A percentile compares a stretch with the other conserved stretches of the same genome.
These are phyloP conservation scores for Hamigera avellanea DNA, from an alignment of 495 filamentous ascomycete species.

Conservation along the genomic window DNA sequence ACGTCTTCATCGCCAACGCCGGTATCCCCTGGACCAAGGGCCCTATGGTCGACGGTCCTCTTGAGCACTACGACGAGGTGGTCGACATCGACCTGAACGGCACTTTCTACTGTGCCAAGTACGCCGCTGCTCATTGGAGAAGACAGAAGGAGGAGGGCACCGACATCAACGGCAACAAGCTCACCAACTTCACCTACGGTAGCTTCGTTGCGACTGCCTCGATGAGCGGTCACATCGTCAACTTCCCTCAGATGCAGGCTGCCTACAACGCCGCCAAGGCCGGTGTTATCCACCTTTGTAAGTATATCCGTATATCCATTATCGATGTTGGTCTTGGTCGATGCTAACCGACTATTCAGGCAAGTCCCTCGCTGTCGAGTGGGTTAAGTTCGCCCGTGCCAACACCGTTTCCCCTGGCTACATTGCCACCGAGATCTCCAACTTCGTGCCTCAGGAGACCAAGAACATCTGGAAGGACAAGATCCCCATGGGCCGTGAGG, in stretches of 20 bases:
- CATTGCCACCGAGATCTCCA: constrained; percentile 73
- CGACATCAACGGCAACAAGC: constrained; percentile 50
- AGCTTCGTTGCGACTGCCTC: constrained; percentile 71
- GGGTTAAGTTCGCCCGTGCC: constrained; percentile 72
- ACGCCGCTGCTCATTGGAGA: constrained; percentile 60
- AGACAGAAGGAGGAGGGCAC: constrained; percentile 55
- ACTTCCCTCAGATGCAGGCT: constrained; percentile 76
- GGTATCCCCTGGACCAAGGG: constrained; percentile 67
- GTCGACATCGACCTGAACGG: constrained; percentile 69
- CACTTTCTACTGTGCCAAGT: constrained; percentile 70
- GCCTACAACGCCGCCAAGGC: constrained; percentile 87
- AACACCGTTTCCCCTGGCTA: constrained; percentile 83
- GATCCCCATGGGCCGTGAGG: constrained; percentile 63
- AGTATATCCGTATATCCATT: constrained; percentile 8
- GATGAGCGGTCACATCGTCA: constrained; percentile 80
- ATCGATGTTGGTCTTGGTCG: not conserved
- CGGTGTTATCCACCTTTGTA: constrained; percentile 74
- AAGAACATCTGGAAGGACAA: constrained; percentile 69
- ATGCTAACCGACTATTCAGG: too few relatives aligned
- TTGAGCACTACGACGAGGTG: constrained; percentile 57
- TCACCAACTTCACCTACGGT: constrained; percentile 54
- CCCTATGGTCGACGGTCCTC: constrained; percentile 50
- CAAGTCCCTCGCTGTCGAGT: constrained; percentile 73
- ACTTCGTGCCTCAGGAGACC: constrained; percentile 56
- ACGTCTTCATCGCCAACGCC: constrained; percentile 72